Base-by-base conservation (phyloP, 2,329 filamentous ascomycete species). In the Aspergillus fijiensis region DNA sequence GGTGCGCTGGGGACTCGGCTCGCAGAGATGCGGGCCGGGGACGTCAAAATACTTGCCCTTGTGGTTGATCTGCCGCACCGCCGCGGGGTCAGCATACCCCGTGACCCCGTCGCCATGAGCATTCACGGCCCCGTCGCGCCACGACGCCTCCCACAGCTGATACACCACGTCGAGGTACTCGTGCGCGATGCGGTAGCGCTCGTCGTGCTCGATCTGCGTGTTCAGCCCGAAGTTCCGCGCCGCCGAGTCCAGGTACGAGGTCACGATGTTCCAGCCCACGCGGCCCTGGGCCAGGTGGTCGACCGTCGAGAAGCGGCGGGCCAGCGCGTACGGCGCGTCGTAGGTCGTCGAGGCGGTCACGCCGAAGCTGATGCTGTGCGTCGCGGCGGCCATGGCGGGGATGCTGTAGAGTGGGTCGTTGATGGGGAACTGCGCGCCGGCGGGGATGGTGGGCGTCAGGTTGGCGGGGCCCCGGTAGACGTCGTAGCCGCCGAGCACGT, bases 311-410 rank as follows among this genome's bases (percentile, higher is more conserved):
- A 85, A 82, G 2, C 81, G 80, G 2, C 82, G 76, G 1, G 83
- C 83, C 9, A 84, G 76, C 52, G 84, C 81, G 50, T 84, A 84
- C 4, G 83, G 81, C 53, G 81, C 76, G 23, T 85, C 82, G 55
- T 84, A 84, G 0, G 82, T 85, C 0, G 81, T 84, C 0, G 80
- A 82, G 0, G 82, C 83, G 0, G 83, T 85, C 1, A 82, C 80
- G 0, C 81, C 82, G 3, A 85, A 80, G 0, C 80, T 74, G 57
- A 83, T 71, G 21, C 75, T 77, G 61, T 80, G 76, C 0, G 81
- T 81, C 3, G 75, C 77, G 4, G 79, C 74, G 6, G 80, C 79
- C 76, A 82, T 77, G 2, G 80, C 80, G 0, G 80, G 72, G 12
- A 82, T 73, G 27, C 71, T 70, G 59, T 74, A 76, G 14, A 76